Evolutionary conservation across 148 eudicot genomes (phyloP).

Genomic region (Rhododendron ovatum): DNA sequence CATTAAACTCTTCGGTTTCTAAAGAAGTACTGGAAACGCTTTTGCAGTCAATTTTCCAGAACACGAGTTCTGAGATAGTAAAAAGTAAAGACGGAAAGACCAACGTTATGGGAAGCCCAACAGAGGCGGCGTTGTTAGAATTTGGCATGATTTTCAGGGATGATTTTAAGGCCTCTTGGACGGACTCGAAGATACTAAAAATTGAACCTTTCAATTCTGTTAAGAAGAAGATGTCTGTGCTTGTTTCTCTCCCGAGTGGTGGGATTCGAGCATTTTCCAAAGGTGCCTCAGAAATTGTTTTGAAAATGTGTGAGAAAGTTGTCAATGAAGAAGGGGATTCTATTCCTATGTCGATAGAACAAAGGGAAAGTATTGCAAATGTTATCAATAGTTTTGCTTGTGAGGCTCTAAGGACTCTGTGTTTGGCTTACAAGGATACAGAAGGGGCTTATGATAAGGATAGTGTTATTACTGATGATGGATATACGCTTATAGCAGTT

Average conservation of each 20-base stretch:
- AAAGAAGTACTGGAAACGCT: constrained; percentile 26
- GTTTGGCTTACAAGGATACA: constrained; percentile 64
- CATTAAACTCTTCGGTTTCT: constrained; percentile 30
- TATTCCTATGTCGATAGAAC: constrained; percentile 34
- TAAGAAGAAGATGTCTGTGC: constrained; percentile 73
- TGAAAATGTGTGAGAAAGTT: constrained; percentile 57
- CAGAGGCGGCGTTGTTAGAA: constrained; percentile 73
- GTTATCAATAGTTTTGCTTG: constrained; percentile 62
- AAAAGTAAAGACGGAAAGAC: constrained; percentile 46
- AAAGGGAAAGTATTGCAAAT: constrained; percentile 31
- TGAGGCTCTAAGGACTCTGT: constrained; percentile 71
- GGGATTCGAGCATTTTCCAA: constrained; percentile 53
- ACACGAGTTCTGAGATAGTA: constrained; percentile 64
- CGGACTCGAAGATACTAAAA: constrained; percentile 35
- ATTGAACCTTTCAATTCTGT: constrained; percentile 75
- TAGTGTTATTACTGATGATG: constrained; percentile 50
- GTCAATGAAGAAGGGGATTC: constrained; percentile 49
- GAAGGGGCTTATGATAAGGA: constrained; percentile 11
- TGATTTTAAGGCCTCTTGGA: constrained; percentile 20
- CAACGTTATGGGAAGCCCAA: constrained; percentile 62
- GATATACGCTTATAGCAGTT: constrained; percentile 52
- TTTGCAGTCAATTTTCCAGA: constrained; percentile 49
- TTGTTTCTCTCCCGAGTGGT: constrained; percentile 49
- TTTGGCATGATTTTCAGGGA: constrained; percentile 50
- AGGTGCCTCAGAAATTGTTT: constrained; percentile 77